phyloP scores from a whole-genome alignment of 345 rosid species.

The Stellera chamaejasme region DNA sequence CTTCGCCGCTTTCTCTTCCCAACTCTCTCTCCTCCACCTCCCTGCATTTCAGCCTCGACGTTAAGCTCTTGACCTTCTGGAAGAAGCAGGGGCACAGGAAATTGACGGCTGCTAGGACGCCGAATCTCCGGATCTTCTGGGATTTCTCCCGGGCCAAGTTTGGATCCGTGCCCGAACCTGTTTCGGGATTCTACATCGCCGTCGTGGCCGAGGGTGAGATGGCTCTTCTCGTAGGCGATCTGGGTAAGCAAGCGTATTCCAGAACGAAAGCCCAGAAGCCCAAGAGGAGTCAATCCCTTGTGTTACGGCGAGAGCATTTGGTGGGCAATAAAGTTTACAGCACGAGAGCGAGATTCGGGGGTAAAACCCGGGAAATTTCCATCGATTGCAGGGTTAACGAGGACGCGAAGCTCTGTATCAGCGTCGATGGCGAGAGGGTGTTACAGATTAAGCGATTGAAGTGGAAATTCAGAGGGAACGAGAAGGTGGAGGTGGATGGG shows the following conservation, averaged over 20 bases:
- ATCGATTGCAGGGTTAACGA: slow-evolving; percentile 54
- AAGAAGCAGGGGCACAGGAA: slow-evolving; percentile 62
- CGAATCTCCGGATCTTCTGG: slow-evolving; percentile 57
- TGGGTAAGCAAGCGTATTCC: slow-evolving; percentile 42
- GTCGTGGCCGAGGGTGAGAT: slow-evolving; percentile 66
- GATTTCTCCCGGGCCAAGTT: slow-evolving; percentile 70
- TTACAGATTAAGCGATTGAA: slow-evolving; percentile 60
- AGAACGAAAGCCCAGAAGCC: slow-evolving; percentile 40
- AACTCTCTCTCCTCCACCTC: slow-evolving; percentile 37
- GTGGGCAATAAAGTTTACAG: slow-evolving; percentile 54
- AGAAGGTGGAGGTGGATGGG: slow-evolving; percentile 69
- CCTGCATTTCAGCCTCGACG: slow-evolving; percentile 56
- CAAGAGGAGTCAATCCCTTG: slow-evolving; percentile 31
- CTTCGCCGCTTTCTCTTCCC: slow-evolving; percentile 37
- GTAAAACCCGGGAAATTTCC: slow-evolving; percentile 52
- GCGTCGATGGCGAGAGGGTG: slow-evolving; percentile 50
- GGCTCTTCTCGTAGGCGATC: slow-evolving; percentile 70
- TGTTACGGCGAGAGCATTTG: slow-evolving; percentile 77
- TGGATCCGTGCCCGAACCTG: slow-evolving; percentile 79
- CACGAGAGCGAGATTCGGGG: slow-evolving; percentile 71
- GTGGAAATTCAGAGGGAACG: slow-evolving; percentile 96
- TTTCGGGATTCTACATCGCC: slow-evolving; percentile 71
- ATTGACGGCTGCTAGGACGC: slow-evolving; percentile 14
- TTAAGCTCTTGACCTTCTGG: slow-evolving; percentile 76
- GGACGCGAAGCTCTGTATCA: slow-evolving; percentile 54